Conservation (phyloP, 352 stramenopile genomes). For the Globisporangium viniferum region DNA sequence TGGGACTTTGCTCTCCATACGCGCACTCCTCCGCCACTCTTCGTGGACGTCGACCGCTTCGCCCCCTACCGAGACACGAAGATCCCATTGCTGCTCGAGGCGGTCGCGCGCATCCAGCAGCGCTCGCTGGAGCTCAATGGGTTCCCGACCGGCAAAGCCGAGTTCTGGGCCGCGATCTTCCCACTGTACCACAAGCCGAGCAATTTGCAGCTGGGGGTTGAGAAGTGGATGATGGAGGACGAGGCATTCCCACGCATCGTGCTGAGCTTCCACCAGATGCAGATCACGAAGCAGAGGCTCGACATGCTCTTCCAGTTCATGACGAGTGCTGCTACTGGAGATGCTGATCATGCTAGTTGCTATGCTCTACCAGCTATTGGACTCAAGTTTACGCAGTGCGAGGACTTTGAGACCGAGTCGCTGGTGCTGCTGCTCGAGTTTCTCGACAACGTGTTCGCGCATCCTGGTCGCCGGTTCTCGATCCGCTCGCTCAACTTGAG, state of each 20-base stretch:
- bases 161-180: constrained; percentile 6
- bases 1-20: constrained; percentile 9
- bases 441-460: constrained; percentile 2
- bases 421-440: constrained; percentile 1
- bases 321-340: neutral
- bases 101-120: neutral
- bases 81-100: constrained; percentile 7
- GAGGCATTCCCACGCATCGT: constrained; percentile 4
- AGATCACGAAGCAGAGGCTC: neutral
- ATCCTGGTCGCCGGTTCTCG: neutral
- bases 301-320: neutral
- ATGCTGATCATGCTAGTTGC: neutral
- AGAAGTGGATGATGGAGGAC: constrained; percentile 8
- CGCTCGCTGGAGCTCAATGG: neutral
- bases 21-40: neutral
- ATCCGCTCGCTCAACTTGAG: constrained; percentile 12
- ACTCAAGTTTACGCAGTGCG: constrained; percentile 10
- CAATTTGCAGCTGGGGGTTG: constrained; percentile 1
- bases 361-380: neutral
- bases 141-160: neutral
- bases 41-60: constrained; percentile 9
- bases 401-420: neutral
- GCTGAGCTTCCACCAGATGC: constrained; percentile 10
- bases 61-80: constrained; percentile 2
- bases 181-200: neutral